Evolutionary conservation across 805 yeast species (phyloP).

Genomic region (Groenewaldozyma tartarivorans): DNA sequence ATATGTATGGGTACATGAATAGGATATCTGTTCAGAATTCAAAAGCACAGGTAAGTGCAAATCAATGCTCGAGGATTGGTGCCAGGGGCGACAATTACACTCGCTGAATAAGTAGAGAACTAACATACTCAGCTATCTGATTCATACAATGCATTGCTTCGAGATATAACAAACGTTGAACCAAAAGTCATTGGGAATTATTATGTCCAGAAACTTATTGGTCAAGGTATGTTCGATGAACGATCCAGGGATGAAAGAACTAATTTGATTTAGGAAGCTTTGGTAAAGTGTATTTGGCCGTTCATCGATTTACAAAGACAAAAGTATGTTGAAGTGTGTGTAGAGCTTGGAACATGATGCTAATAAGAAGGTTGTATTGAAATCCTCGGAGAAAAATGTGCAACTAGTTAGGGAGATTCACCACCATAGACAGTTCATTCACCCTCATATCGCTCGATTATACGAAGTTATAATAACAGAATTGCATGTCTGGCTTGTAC

Average conservation of each 20-base stretch:
- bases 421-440: conserved; percentile 75
- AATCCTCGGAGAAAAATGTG: conserved; percentile 75
- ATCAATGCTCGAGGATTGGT: neutral
- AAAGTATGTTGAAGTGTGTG: conserved; percentile 30
- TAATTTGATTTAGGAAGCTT: conserved; percentile 36
- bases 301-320: conserved; percentile 62
- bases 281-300: conserved; percentile 84
- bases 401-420: conserved; percentile 85
- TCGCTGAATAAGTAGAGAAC: too few relatives aligned
- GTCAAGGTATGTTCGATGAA: conserved; percentile 49
- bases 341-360: neutral
- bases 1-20: conserved; percentile 17
- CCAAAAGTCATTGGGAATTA: conserved; percentile 74
- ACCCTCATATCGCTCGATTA: conserved; percentile 72
- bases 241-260: neutral
- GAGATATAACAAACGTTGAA: conserved; percentile 35
- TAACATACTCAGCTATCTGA: conserved; percentile 37
- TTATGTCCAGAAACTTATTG: conserved; percentile 60
- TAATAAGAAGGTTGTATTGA: conserved; percentile 53
- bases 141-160: conserved; percentile 51
- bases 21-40: conserved; percentile 29
- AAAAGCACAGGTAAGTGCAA: conserved; percentile 30
- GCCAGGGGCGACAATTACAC: neutral
- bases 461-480: conserved; percentile 84
- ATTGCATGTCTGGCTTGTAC: conserved; percentile 69